Conservation (phyloP, 2,329 filamentous ascomycete genomes). For the Ceratocystis variospora region DNA sequence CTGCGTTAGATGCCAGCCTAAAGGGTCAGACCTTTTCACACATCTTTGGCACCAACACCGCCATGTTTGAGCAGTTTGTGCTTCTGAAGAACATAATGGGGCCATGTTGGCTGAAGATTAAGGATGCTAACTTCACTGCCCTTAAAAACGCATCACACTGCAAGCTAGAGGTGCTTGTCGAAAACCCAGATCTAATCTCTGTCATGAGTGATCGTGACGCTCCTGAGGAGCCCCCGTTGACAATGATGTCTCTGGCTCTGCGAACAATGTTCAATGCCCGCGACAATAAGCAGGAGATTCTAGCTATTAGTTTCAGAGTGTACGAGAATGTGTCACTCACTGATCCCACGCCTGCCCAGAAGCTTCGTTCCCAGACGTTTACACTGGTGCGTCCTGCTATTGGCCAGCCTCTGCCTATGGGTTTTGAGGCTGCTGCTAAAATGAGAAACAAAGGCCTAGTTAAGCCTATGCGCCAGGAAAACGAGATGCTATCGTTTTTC, state of each 20-base stretch:
- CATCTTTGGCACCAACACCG: slow-evolving; percentile 85
- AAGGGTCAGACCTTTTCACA: slow-evolving; percentile 84
- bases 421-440: slow-evolving; percentile 66
- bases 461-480: slow-evolving; percentile 70
- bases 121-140: slow-evolving; percentile 67
- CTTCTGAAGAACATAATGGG: slow-evolving; percentile 99
- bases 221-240: slow-evolving; percentile 71
- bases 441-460: slow-evolving; percentile 62
- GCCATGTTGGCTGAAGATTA: slow-evolving; percentile 89
- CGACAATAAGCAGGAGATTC: slow-evolving; percentile 91
- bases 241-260: slow-evolving; percentile 87
- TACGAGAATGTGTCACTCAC: slow-evolving; percentile 81
- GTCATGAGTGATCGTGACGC: slow-evolving; percentile 64
- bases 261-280: slow-evolving; percentile 79
- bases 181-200: slow-evolving; percentile 62
- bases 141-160: slow-evolving; percentile 93
- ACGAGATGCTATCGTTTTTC: slow-evolving; percentile 75
- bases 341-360: slow-evolving; percentile 78
- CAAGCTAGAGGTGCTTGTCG: slow-evolving; percentile 78
- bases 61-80: slow-evolving; percentile 94
- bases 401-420: slow-evolving; percentile 57
- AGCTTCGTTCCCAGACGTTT: slow-evolving; percentile 78
- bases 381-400: slow-evolving; percentile 76
- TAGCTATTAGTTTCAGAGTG: slow-evolving; percentile 79
- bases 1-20: slow-evolving; percentile 47